Evolutionary conservation across 495 filamentous ascomycete species (phyloP), one percentile per base, ranked within the genome.

Genomic region (Cercophora scortea): DNA sequence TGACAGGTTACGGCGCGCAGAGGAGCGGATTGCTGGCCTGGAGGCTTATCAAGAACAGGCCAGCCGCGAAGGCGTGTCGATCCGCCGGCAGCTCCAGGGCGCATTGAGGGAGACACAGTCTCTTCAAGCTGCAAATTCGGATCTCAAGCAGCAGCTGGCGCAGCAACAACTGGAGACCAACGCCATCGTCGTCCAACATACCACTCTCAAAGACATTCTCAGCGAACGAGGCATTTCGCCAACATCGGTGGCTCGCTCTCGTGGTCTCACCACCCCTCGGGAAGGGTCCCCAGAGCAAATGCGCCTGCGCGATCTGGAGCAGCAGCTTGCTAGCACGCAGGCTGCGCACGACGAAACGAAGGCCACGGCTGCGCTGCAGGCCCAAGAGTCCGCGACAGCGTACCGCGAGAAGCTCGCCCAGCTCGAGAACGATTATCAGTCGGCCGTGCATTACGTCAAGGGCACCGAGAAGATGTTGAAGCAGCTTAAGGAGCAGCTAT

Each of bases 401-500:
- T 97, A 92, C 71, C 84, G 88, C 45, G 91, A 95, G 65, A 96
- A 96, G 66, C 74, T 99, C 49, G 81, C 86, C 49, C 88, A 94
- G 62, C 82, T 99, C 18, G 90, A 96, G 64, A 90, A 88, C 64
- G 93, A 99, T 63, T 95, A 99, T 64, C 90, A 95, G 64, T 95
- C 94, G n/a, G 91, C 94, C 11, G 91, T 97, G n/a, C 91, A 96
- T 69, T 99, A 99, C 63, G 89, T 99, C 56, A 94, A 96, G 63
- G 94, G 93, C 40, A 96, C 92, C 1, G 94, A 99, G 71, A 96
- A 96, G 79, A 95, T 99, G 89, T 77, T 98, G 19, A 91, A 92
- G 69, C 90, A 91, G 60, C 95, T 98, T 83, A 97, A 98, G 75
- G 90, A 96, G 57, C 93, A 98, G 67, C 75, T 97, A 11, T 74